phyloP scores from a whole-genome alignment of 2,329 filamentous ascomycete genomes.

The Aureobasidium leucospermi region DNA sequence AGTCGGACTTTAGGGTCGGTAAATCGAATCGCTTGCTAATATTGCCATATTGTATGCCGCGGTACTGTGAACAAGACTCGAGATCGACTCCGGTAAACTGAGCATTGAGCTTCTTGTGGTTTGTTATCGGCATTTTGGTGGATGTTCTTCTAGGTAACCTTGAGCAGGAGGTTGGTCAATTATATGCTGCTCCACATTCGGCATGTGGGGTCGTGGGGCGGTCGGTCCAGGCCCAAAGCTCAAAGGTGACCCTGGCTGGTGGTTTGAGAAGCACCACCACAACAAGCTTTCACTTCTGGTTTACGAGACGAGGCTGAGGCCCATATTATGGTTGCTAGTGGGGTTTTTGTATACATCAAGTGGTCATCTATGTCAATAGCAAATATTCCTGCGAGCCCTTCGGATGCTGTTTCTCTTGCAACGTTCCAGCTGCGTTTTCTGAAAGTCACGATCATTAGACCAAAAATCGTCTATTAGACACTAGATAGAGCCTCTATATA shows the following conservation, averaged over 20 bases:
- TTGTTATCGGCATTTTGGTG: conserved; percentile 8
- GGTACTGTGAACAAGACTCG: conserved; percentile 16
- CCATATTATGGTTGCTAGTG: no score
- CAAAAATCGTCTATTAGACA: no score
- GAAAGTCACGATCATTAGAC: no score
- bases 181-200: conserved; percentile 9
- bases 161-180: not conserved
- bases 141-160: not conserved
- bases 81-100: conserved; percentile 15
- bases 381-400: no score
- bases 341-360: no score
- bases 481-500: no score
- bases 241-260: not conserved
- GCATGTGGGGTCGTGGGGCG: not conserved
- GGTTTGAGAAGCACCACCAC: no score
- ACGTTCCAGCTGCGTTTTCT: no score
- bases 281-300: no score
- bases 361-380: no score
- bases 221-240: not conserved
- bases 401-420: no score
- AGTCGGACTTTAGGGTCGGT: conserved; percentile 11
- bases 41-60: conserved; percentile 18
- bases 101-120: conserved; percentile 15
- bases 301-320: no score
- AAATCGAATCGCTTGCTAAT: conserved; percentile 16